Base-by-base conservation (phyloP, 352 stramenopile genomes). In the Globisporangium cylindrosporum region DNA sequence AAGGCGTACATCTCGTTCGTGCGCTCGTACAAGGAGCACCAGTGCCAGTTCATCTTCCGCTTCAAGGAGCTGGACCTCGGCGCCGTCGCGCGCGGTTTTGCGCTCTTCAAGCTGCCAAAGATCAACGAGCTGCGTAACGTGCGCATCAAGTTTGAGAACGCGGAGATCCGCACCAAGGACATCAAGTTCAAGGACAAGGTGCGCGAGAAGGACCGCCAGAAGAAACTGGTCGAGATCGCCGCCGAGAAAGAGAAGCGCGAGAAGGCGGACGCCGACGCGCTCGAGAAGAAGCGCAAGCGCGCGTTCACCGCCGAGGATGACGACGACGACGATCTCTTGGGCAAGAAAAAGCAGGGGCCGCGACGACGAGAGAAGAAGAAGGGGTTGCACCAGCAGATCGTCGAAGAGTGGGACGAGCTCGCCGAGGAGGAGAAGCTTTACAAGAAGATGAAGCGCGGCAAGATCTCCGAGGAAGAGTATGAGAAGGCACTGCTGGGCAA, bases 321-420 rank as follows among this genome's bases (percentile, higher is more conserved):
- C 3, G 80, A 88, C 29, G 77, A 90, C 24, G 73, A 84, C 75
- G 64, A 70, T 5, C 65, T 70, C 3, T 2, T 70, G 48, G 71
- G 79, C 24, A 97, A 94, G 36, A 75, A 74, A 27, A 95, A 94
- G 61, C 77, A 92, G 56, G 80, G 62, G 0, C 85, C 85, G 12
- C 87, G 85, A 62, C 84, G 88, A 70, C 86, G 88, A 72, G 88
- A 94, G 68, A 99, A 99, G 79, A 99, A 99, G 81, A 97, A 98
- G 72, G 97, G 97, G 29, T 73, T 94, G 55, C 93, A 99, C 68
- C 90, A 98, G 73, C 91, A 97, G 69, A 99, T 99, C 69, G 88
- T 98, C 25, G 97, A 99, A 70, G 98, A 99, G 76, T 99, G 98
- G 98, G 98, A 99, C 64, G 97, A 99, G 60, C 77, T 99, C 10